Base-by-base conservation (phyloP, 1,139 yeast genomes). In the Magnusiomyces ingens region DNA sequence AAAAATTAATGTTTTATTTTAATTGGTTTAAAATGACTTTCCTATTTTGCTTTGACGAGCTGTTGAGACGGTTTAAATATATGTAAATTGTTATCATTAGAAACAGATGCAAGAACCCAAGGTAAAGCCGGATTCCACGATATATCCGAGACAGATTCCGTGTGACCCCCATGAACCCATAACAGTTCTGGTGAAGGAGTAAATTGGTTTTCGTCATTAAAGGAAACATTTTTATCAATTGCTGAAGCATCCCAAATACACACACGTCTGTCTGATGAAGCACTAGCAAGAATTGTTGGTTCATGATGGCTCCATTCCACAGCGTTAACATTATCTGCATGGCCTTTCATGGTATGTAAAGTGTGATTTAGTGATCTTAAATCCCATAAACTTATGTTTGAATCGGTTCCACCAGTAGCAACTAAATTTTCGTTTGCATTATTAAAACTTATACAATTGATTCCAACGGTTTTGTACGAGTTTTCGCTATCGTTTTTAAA, bases 91-190 rank as follows among this genome's bases (percentile, higher is more conserved):
- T 93, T 93, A 65, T 93, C 98, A 64, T 87, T 93, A 0, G 93
- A 84, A 2, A 89, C 95, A 64, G 93, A 84, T 2, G 93, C 86
- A 48, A 90, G 64, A 75, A 86, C 76, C 84, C 89, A 82, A 3
- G 84, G 82, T 58, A 82, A 85, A 58, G 83, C 84, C 0, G 82
- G 79, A 52, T 89, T 86, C 99, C 99, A 93, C 45, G 84, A 79
- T 46, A 91, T 73, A 64, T 93, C 99, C 61, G 86, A 86, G 3
- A 94, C 88, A 4, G 94, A 90, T 42, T 86, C 74, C 77, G 88
- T 80, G 67, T 93, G 99, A 0, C 99, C 99, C 8, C 84, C 86
- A 68, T 93, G 99, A 19, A 77, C 76, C 64, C 93, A 90, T 18
- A 82, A 56, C 48, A 81, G 65, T 36, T 72, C 76, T 2, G 73